Base-by-base conservation (phyloP, 208 protist species). In the Novymonas esmeraldas region DNA sequence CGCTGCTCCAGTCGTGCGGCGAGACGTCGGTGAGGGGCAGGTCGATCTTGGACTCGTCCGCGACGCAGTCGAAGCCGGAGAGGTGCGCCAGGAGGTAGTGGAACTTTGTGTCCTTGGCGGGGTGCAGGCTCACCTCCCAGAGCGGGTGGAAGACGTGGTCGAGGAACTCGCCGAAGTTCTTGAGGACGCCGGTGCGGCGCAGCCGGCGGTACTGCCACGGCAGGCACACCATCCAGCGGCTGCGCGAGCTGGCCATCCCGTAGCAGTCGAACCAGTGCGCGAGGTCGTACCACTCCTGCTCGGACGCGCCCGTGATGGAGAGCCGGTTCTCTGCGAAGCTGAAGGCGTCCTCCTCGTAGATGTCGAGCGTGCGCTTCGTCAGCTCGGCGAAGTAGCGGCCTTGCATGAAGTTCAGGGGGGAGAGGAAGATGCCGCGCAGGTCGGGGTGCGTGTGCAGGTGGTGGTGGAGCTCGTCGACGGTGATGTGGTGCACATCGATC, bases 71-170 rank as follows among this genome's bases (percentile, higher is more conserved):
- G 64, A 99, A 99, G 58, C 96, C 97, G 16, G 91, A 94, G 24
- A 99, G 83, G 71, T 98, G 94, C 36, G 97, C 81, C 22, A 99
- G 86, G 71, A 99, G 97, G 72, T 97, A 88, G 81, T 98, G 89
- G 20, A 99, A 87, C 58, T 98, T 93, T 4, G 96, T 97, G 84
- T 99, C 88, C 26, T 82, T 82, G 2, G 76, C 77, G 0, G 98
- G 98, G 77, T 99, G 86, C 29, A 95, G 65, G 57, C 98, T 98
- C 20, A 98, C 97, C 66, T 99, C 97, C 81, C 99, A 99, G 31
- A 99, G 73, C 1, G 98, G 98, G 41, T 81, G 72, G 77, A 99
- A 99, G 26, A 99, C 74, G 81, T 98, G 96, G 63, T 97, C 79
- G 6, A 99, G 73, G 42, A 99, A 93, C 50, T 99, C 84, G 39